Percentiles rank a stretch among this genome's conserved stretches.
Conservation (phyloP, 805 yeast species). For the Saccharomyces paradoxus region DNA sequence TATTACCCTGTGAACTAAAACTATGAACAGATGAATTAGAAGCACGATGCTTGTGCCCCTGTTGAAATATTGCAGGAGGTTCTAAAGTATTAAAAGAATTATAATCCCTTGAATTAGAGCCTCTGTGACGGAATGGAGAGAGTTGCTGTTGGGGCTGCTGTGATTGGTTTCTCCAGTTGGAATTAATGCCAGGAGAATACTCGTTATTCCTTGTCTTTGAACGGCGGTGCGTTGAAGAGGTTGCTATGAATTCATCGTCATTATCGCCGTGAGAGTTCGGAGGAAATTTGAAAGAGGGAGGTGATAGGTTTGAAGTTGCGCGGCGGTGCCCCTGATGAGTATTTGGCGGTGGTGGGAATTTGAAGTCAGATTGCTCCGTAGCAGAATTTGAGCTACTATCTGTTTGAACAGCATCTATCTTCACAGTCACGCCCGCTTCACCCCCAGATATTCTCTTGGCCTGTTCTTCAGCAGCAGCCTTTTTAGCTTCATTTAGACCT, state of each 20-base stretch:
- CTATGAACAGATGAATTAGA: constrained; percentile 61
- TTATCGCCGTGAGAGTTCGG: constrained; percentile 26
- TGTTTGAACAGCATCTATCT: constrained; percentile 4
- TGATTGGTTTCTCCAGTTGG: constrained; percentile 51
- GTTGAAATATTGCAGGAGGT: constrained; percentile 45
- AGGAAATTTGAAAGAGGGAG: constrained; percentile 60
- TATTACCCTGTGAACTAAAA: constrained; percentile 27
- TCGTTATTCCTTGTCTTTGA: constrained; percentile 23
- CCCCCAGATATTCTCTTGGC: constrained; percentile 46
- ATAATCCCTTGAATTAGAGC: constrained; percentile 22
- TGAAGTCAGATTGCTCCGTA: constrained; percentile 18
- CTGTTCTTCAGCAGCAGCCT: constrained; percentile 90
- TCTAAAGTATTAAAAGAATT: constrained; percentile 23
- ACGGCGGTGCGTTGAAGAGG: constrained; percentile 26
- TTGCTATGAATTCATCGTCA: constrained; percentile 25
- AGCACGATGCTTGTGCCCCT: constrained; percentile 72
- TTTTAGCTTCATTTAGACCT: constrained; percentile 85
- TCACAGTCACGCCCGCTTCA: constrained; percentile 16
- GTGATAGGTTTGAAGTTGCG: constrained; percentile 30
- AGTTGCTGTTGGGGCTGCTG: constrained; percentile 34
- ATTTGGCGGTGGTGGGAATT: constrained; percentile 31
- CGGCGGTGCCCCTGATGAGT: constrained; percentile 17
- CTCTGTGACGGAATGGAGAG: constrained; percentile 31
- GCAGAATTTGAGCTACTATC: constrained; percentile 3
- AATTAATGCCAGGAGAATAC: constrained; percentile 35